A percentile compares a stretch with the other conserved stretches of the same genome.
These are phyloP conservation scores for Botryobasidium botryosum DNA, from an alignment of 768 basidiomycete genomes.

Conservation along the genomic window DNA sequence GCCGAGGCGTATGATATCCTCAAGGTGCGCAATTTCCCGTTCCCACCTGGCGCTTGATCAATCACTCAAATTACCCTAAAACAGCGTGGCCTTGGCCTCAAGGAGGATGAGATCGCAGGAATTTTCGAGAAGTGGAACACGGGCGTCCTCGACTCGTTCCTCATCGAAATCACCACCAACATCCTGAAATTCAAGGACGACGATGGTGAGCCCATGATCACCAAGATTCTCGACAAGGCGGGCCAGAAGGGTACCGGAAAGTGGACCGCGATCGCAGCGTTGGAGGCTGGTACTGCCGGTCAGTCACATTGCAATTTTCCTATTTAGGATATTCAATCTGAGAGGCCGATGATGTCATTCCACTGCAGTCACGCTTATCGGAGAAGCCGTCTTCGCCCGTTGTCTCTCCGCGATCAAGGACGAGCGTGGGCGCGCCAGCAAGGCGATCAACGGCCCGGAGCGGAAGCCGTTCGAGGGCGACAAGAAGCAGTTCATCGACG, in stretches of 20 bases:
- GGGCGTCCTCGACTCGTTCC: slow-evolving; percentile 98
- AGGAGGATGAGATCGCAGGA: slow-evolving; percentile 79
- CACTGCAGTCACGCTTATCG: slow-evolving; percentile 80
- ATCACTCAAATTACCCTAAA: no score
- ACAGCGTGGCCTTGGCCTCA: slow-evolving; percentile 67
- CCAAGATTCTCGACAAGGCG: slow-evolving; percentile 89
- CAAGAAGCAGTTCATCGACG: slow-evolving; percentile 97
- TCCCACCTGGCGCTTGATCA: no score
- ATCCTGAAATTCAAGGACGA: slow-evolving; percentile 96
- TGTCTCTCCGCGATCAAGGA: slow-evolving; percentile 95
- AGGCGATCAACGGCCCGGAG: slow-evolving; percentile 75
- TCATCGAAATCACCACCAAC: slow-evolving; percentile 95
- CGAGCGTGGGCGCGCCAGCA: slow-evolving; percentile 87
- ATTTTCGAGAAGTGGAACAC: slow-evolving; percentile 95
- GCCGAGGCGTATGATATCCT: slow-evolving; percentile 98
- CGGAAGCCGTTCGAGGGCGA: slow-evolving; percentile 91
- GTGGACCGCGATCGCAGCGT: slow-evolving; percentile 95
- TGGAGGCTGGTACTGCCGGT: slow-evolving; percentile 84
- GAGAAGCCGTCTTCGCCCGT: slow-evolving; percentile 98
- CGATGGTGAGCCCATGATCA: slow-evolving; percentile 79
- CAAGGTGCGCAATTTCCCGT: slow-evolving; percentile 27
- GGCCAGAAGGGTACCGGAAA: slow-evolving; percentile 99
- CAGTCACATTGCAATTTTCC: no score
- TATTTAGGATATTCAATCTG: slow-evolving; percentile 3
- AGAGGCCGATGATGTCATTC: slow-evolving; percentile 9